Evolutionary conservation across 2,329 filamentous ascomycete species (phyloP).

Genomic region (Xylariaceae sp.): DNA sequence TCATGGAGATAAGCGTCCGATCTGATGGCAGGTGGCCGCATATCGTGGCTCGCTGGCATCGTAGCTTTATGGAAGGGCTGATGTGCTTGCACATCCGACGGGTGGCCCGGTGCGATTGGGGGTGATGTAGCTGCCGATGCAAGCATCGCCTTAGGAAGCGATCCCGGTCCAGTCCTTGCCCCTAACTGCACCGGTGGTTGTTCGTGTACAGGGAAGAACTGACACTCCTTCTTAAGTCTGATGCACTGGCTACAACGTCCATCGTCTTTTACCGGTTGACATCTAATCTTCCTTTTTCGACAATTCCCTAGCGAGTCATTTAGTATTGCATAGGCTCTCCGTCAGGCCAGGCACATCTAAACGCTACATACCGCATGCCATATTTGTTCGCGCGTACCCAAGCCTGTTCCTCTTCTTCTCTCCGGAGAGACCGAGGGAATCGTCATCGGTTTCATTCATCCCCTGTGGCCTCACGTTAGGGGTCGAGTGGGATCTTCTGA

Average conservation of each 20-base stretch:
- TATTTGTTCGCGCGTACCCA: slow-evolving; percentile 92
- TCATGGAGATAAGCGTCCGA: slow-evolving; percentile 42
- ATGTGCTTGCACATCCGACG: slow-evolving; percentile 50
- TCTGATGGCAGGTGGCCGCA: slow-evolving; percentile 52
- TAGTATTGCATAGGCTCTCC: slow-evolving; percentile 21
- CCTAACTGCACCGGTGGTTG: slow-evolving; percentile 54
- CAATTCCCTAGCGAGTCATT: slow-evolving; percentile 72
- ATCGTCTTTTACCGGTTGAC: slow-evolving; percentile 77
- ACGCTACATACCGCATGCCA: slow-evolving; percentile 84
- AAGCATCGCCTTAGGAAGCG: slow-evolving; percentile 17
- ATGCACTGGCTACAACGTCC: slow-evolving; percentile 90
- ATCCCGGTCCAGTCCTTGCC: slow-evolving; percentile 46
- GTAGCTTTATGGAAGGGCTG: slow-evolving; percentile 51
- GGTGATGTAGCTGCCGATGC: slow-evolving; percentile 17
- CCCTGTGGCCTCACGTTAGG: slow-evolving; percentile 53
- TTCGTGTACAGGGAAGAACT: slow-evolving; percentile 88
- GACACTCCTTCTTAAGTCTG: slow-evolving; percentile 91
- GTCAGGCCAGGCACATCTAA: not conserved
- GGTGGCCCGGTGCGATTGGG: slow-evolving; percentile 36
- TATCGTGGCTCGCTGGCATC: slow-evolving; percentile 51
- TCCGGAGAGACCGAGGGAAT: slow-evolving; percentile 44
- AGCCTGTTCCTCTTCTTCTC: slow-evolving; percentile 82
- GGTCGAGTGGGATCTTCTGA: slow-evolving; percentile 58
- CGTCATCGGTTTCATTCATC: slow-evolving; percentile 44
- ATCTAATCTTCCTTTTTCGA: slow-evolving; percentile 90